Base-by-base conservation (phyloP, 805 yeast genomes). In the Saccharomycopsis fodiens region DNA sequence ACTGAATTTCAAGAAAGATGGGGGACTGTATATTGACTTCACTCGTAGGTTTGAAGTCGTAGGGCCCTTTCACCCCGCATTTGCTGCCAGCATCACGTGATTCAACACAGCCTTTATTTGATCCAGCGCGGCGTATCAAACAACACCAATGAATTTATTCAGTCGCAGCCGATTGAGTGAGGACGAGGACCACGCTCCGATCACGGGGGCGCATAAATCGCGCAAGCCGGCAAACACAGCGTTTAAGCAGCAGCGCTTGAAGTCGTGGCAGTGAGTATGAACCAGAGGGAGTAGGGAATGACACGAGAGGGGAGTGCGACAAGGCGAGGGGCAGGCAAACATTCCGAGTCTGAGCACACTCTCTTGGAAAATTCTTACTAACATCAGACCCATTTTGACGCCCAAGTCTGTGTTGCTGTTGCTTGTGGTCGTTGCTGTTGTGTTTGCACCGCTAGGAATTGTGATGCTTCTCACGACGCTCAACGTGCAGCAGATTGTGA, bases 391-490 rank as follows among this genome's bases (percentile, higher is more conserved):
- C 1, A 86, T 93, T 44, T 73, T 93, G 47, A 85, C 96, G 1
- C 97, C 97, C 12, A 81, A 80, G 54, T 80, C 93, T 16, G 97
- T 93, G 37, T 72, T 93, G 39, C 97, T 97, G 2, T 68, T 91
- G 43, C 70, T 93, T 45, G 71, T 88, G 41, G 54, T 84, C 22
- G 66, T 85, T 32, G 86, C 94, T 1, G 68, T 86, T 21, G 71
- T 93, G 3, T 88, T 89, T 65, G 86, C 94, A 1, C 96, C 97
- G 1, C 73, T 93, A 41, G 98, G 98, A 3, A 82, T 89, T 22
- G 94, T 85, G 16, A 73, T 93, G 45, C 62, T 89, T 22, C 74
- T 75, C 51, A 81, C 94, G 13, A 74, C 88, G 13, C 73, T 77
- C 60, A 76, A 77, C 52, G 89, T 91, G 13, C 87, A 91, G 58